Evolutionary conservation across 345 rosid genomes (phyloP).

Genomic region (Adansonia digitata): DNA sequence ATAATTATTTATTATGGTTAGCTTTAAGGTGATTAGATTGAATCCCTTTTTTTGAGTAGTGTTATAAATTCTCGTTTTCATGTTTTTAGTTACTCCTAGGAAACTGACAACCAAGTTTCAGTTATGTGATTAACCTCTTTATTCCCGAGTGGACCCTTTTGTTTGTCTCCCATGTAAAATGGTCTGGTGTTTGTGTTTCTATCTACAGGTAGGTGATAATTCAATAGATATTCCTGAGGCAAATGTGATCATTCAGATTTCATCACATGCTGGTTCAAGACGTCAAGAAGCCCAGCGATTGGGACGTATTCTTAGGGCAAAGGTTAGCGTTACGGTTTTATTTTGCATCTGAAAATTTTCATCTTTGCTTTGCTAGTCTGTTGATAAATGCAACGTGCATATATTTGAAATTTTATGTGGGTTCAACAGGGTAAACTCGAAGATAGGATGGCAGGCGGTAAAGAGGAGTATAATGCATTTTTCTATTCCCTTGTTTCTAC

Average conservation of each 20-base stretch:
- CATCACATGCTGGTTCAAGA: conserved; percentile 98
- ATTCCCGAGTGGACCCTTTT: neutral
- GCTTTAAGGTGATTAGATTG: neutral
- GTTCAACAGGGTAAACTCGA: conserved; percentile 71
- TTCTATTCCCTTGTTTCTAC: conserved; percentile 96
- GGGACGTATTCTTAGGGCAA: conserved; percentile 99
- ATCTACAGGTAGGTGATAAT: conserved; percentile 87
- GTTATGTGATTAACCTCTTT: neutral
- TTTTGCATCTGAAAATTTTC: neutral
- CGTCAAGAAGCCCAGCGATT: conserved; percentile 97
- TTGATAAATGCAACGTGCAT: neutral
- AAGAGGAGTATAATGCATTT: conserved; percentile 96
- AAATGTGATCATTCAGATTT: conserved; percentile 92
- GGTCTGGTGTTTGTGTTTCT: conserved; percentile 4
- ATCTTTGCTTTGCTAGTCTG: neutral
- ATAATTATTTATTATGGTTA: neutral
- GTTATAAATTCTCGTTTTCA: neutral
- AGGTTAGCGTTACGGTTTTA: conserved; percentile 38
- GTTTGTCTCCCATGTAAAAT: neutral
- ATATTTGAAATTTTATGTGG: neutral
- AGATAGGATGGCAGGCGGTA: conserved; percentile 98
- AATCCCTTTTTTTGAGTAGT: neutral
- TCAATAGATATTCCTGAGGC: conserved; percentile 99
- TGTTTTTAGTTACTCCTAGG: neutral
- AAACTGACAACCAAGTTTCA: neutral